Base-by-base conservation (phyloP, 768 basidiomycete genomes). In the Neoboletus brunneissimus region DNA sequence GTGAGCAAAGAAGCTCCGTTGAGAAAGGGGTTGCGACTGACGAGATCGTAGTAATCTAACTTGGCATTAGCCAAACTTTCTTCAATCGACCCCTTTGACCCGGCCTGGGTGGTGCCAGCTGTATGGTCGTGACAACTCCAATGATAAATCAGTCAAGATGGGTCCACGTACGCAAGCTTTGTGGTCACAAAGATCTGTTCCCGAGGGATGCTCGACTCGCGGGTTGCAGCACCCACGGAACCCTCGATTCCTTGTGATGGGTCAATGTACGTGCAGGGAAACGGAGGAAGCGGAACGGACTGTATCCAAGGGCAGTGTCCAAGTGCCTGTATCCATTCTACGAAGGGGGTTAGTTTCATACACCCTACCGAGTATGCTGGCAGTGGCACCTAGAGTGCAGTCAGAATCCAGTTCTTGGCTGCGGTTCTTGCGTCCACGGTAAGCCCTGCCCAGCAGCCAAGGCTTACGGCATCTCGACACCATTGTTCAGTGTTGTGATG, bases 1-100 rank as follows among this genome's bases (percentile, higher is more conserved):
- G 23, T 52, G 32, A 43, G 45, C 15, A 8, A 35, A 48, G 42
- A 38, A 34, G 13, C 9, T 42, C 5, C 40, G 13, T 34, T n/a
- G 18, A 48, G 22, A 38, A 35, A 29, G 8, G 69, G 32, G 3
- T 25, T 20, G 13, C 20, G 10, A 56, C 54, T 44, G 52, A 67
- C 55, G n/a, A 82, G 70, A 66, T 84, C 83, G 44, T 82, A 72
- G 60, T 83, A 82, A 16, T 72, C 78, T 4, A 76, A 53, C 11
- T 69, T 75, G 6, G 82, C 68, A 44, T 71, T 70, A 5, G 68
- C 60, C 42, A 81, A 59, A 50, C 76, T 78, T 41, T 74, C 68
- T 34, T 79, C 68, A 48, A 83, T 76, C 0, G 74, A 75, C 48
- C 76, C n/a, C 67, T 29, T 67, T 60, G 2, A 81, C 78, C n/a